These are phyloP conservation scores for Penicillium subrubescens DNA, from an alignment of 495 filamentous ascomycete species.

Conservation along the genomic window DNA sequence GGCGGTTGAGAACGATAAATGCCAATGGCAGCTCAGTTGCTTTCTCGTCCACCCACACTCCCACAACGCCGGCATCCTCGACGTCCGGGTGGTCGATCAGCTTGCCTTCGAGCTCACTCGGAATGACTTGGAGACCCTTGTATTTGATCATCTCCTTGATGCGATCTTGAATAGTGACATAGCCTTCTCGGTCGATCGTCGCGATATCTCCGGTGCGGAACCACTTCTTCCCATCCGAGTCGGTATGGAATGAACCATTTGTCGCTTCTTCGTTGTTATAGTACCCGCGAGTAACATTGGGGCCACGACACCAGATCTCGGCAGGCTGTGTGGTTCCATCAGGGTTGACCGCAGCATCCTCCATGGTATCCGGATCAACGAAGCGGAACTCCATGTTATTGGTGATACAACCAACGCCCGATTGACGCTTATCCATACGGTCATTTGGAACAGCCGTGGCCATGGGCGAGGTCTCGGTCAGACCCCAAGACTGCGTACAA, in stretches of 20 bases:
- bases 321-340: slow-evolving; percentile 52
- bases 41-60: slow-evolving; percentile 58
- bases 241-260: slow-evolving; percentile 53
- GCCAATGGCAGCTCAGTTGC: slow-evolving; percentile 75
- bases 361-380: slow-evolving; percentile 46
- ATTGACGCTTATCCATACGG: slow-evolving; percentile 55
- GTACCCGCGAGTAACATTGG: slow-evolving; percentile 68
- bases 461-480: slow-evolving; percentile 63
- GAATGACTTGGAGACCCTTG: slow-evolving; percentile 74
- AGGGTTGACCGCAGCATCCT: slow-evolving; percentile 40
- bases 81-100: slow-evolving; percentile 66
- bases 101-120: slow-evolving; percentile 74
- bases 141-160: slow-evolving; percentile 84
- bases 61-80: slow-evolving; percentile 73
- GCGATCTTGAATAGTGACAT: slow-evolving; percentile 66
- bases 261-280: slow-evolving; percentile 67
- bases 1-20: slow-evolving; percentile 60
- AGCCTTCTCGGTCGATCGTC: slow-evolving; percentile 52
- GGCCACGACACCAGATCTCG: slow-evolving; percentile 59
- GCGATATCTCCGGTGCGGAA: slow-evolving; percentile 61
- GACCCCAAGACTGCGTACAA: slow-evolving; percentile 74
- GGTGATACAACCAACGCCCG: slow-evolving; percentile 60
- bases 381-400: slow-evolving; percentile 62
- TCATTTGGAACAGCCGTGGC: slow-evolving; percentile 47
- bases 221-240: slow-evolving; percentile 52